Evolutionary conservation across 495 filamentous ascomycete species (phyloP).

Genomic region (Evansstolkia leycettana): DNA sequence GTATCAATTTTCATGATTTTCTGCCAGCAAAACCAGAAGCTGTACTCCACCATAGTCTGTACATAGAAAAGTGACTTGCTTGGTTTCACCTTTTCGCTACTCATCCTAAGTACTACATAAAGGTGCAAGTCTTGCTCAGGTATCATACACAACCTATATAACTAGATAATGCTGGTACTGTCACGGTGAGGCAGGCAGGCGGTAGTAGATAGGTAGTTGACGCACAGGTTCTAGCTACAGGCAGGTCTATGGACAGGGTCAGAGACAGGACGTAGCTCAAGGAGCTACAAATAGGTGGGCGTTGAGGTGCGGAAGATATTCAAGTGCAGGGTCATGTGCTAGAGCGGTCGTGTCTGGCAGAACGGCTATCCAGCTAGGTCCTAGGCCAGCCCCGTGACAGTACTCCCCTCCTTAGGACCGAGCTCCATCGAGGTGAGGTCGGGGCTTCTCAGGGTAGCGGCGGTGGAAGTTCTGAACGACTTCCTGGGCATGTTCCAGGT

Average conservation of each 20-base stretch:
- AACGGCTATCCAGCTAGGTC: neutral
- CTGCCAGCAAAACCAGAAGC: no score
- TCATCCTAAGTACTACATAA: no score
- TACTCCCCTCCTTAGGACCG: neutral
- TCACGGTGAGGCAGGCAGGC: no score
- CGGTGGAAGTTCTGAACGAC: neutral
- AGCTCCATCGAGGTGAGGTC: conserved; percentile 1
- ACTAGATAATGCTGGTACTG: no score
- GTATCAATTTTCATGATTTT: no score
- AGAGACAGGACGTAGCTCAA: conserved; percentile 1
- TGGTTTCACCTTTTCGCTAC: no score
- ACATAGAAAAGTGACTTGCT: no score
- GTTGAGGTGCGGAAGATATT: neutral
- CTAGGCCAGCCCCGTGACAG: neutral
- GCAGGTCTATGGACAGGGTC: neutral
- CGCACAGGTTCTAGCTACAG: no score
- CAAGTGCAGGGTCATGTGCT: neutral
- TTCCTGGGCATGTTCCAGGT: neutral
- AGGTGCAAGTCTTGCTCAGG: no score
- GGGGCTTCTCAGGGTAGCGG: neutral
- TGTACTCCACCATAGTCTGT: no score
- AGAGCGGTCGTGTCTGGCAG: neutral
- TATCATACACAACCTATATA: no score
- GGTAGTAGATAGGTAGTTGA: no score
- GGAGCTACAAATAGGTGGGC: neutral